Conservation (phyloP, 1,284 basidiomycete genomes). For the Irpex sp. region DNA sequence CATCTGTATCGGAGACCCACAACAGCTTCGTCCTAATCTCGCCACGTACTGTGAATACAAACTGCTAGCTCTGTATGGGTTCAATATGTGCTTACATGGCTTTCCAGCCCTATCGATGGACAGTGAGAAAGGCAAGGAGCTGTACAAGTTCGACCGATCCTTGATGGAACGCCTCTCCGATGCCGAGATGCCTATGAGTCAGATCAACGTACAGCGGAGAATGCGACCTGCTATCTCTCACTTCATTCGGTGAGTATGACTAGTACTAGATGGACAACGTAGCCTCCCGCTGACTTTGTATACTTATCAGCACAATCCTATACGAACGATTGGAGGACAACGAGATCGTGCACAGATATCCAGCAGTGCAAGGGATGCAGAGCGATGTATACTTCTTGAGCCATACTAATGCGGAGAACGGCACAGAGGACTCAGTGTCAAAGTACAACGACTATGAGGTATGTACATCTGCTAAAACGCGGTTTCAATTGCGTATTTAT, state of each 20-base stretch:
- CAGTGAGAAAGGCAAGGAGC: conserved; percentile 26
- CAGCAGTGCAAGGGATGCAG: conserved; percentile 50
- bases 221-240: conserved; percentile 42
- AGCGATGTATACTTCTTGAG: conserved; percentile 57
- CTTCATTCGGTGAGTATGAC: conserved; percentile 28
- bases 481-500: neutral
- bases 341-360: conserved; percentile 41
- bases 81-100: neutral
- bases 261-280: neutral
- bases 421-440: conserved; percentile 50
- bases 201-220: conserved; percentile 35
- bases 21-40: conserved; percentile 63
- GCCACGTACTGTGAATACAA: conserved; percentile 53
- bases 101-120: conserved; percentile 35
- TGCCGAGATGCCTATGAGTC: conserved; percentile 34
- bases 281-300: neutral
- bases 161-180: conserved; percentile 42
- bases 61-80: neutral
- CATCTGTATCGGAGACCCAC: conserved; percentile 69
- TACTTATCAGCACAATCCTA: conserved; percentile 41
- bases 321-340: conserved; percentile 59
- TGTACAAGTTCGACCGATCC: conserved; percentile 39
- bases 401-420: conserved; percentile 49
- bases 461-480: conserved; percentile 5
- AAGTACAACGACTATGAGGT: conserved; percentile 69